Evolutionary conservation across 192 early-diverging fungal genomes (phyloP).

Genomic region (Rhizoclosmatium sp.): DNA sequence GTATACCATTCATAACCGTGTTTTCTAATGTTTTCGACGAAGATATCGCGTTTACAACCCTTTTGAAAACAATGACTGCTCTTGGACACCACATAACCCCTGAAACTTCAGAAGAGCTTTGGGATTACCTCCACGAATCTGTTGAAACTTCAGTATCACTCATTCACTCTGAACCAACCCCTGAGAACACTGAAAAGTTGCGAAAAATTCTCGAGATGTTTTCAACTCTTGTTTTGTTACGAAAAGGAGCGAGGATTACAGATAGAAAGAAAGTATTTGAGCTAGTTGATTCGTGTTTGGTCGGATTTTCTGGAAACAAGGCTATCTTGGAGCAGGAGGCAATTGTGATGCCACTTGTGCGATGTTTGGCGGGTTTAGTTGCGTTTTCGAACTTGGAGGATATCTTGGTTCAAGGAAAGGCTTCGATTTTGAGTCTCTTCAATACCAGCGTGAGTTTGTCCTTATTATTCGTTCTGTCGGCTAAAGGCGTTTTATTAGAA

Average conservation of each 20-base stretch:
- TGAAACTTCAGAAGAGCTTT: conserved; percentile 44
- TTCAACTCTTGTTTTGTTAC: conserved; percentile 17
- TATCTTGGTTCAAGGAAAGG: conserved; percentile 57
- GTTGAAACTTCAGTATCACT: neutral
- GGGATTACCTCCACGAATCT: conserved; percentile 39
- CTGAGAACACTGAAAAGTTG: conserved; percentile 11
- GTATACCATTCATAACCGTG: neutral
- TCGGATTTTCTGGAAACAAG: conserved; percentile 15
- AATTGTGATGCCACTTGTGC: conserved; percentile 40
- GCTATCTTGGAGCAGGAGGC: conserved; percentile 33
- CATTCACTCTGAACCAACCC: neutral
- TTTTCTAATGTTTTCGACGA: neutral
- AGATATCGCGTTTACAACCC: conserved; percentile 38
- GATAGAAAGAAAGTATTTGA: conserved; percentile 16
- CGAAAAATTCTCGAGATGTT: conserved; percentile 24
- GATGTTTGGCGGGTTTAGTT: conserved; percentile 41
- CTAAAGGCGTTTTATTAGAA: conserved; percentile 41
- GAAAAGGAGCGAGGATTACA: conserved; percentile 7
- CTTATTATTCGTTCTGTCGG: neutral
- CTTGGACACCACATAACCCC: conserved; percentile 47
- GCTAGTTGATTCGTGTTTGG: neutral
- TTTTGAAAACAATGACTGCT: conserved; percentile 43
- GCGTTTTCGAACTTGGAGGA: conserved; percentile 45
- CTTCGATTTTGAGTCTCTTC: conserved; percentile 58
- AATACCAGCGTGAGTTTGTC: conserved; percentile 46